phyloP scores from a whole-genome alignment of 148 eudicot species.

The Fallopia convolvulus region DNA sequence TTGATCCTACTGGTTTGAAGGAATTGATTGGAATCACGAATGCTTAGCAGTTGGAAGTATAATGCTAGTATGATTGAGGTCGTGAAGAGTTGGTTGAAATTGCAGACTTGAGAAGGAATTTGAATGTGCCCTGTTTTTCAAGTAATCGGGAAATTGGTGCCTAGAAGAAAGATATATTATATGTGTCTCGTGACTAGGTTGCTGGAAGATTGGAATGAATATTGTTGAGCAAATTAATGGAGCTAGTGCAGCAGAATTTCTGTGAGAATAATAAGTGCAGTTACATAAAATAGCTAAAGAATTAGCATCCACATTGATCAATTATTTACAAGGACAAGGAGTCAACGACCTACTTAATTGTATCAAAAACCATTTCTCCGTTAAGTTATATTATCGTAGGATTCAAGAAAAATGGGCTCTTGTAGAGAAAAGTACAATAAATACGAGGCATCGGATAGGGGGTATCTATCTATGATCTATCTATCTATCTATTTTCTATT shows the following conservation, averaged over 20 bases:
- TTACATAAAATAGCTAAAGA: too few species aligned
- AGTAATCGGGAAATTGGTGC: not conserved
- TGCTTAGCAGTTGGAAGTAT: not conserved
- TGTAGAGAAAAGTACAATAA: too few species aligned
- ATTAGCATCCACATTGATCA: too few species aligned
- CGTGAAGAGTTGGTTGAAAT: not conserved
- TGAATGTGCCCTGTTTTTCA: not conserved
- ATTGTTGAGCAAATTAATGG: not conserved
- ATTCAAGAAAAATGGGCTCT: too few species aligned
- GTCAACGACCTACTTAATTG: too few species aligned
- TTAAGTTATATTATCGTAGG: too few species aligned
- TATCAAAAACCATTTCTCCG: too few species aligned
- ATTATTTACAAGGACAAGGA: too few species aligned
- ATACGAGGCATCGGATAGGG: too few species aligned
- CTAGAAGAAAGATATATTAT: not conserved
- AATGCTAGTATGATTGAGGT: not conserved
- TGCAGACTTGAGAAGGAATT: not conserved
- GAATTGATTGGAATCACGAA: slow-evolving; percentile 4
- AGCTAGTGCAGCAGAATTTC: not conserved
- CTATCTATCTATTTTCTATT: too few species aligned
- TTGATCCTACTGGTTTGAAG: not conserved
- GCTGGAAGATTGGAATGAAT: not conserved
- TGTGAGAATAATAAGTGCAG: not conserved
- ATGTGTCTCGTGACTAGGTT: not conserved
- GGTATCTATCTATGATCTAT: too few species aligned